Conservation (phyloP, 2,329 filamentous ascomycete species). For the Didymella glomerata region DNA sequence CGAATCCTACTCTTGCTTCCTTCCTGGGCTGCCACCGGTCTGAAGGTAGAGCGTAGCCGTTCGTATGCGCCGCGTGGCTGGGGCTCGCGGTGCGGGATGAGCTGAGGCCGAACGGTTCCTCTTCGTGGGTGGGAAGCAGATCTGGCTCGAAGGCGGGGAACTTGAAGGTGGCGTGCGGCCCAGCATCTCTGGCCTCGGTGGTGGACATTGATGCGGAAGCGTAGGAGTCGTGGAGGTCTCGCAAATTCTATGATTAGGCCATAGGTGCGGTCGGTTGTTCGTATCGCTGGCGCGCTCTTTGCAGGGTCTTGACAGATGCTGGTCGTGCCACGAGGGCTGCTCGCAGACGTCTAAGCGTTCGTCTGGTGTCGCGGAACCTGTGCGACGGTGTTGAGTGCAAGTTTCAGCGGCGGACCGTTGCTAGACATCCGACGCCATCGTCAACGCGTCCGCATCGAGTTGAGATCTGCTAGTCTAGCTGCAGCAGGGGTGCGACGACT, state of each 20-base stretch:
- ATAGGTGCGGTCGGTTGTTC: constrained; percentile 32
- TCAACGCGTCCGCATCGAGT: constrained; percentile 36
- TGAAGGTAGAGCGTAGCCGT: constrained; percentile 46
- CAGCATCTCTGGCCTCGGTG: constrained; percentile 40
- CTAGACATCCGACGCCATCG: constrained; percentile 26
- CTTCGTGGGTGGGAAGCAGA: constrained; percentile 50
- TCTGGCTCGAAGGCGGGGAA: constrained; percentile 58
- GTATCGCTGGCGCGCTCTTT: constrained; percentile 15
- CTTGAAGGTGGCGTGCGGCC: constrained; percentile 51
- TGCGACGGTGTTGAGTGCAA: constrained; percentile 27
- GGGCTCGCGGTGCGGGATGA: constrained; percentile 48
- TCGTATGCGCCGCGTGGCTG: constrained; percentile 32
- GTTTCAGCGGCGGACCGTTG: constrained; percentile 30
- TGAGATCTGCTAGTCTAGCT: constrained; percentile 27
- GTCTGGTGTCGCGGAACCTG: constrained; percentile 14
- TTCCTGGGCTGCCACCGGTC: constrained; percentile 71
- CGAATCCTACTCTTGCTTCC: constrained; percentile 58
- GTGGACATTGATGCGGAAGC: constrained; percentile 41
- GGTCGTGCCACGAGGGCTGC: constrained; percentile 11
- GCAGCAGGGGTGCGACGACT: constrained; percentile 24
- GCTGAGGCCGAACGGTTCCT: constrained; percentile 46
- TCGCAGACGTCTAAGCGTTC: not conserved
- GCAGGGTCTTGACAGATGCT: constrained; percentile 4
- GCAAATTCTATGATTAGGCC: constrained; percentile 39
- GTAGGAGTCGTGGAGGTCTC: constrained; percentile 27